A percentile compares a stretch with the other conserved stretches of the same genome.
These are phyloP conservation scores for Fusarium sarcochroum DNA, from an alignment of 2,329 filamentous ascomycete species.

Conservation along the genomic window DNA sequence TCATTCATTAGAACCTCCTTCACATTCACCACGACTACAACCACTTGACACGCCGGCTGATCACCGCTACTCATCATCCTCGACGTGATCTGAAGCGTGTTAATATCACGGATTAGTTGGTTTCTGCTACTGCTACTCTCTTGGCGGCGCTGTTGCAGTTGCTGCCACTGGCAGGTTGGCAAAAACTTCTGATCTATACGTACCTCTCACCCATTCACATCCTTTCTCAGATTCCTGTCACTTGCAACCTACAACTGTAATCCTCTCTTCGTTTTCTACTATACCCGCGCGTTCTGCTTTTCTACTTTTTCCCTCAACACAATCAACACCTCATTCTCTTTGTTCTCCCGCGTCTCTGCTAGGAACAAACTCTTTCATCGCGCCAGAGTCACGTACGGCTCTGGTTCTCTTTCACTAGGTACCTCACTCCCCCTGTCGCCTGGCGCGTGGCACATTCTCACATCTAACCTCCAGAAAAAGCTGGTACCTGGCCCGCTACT, in stretches of 20 bases:
- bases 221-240: constrained; percentile 38
- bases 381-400: constrained; percentile 37
- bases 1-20: constrained; percentile 45
- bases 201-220: constrained; percentile 40
- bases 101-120: constrained; percentile 6
- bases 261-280: constrained; percentile 18
- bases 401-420: constrained; percentile 29
- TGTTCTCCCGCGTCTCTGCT: constrained; percentile 20
- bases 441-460: constrained; percentile 45
- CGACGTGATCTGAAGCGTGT: constrained; percentile 15
- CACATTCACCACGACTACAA: constrained; percentile 35
- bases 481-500: constrained; percentile 40
- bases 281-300: constrained; percentile 4
- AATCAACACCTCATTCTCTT: constrained; percentile 3
- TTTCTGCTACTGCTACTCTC: constrained; percentile 32
- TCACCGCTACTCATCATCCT: constrained; percentile 29
- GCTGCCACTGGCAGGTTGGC: constrained; percentile 40
- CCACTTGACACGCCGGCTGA: constrained; percentile 26
- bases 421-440: constrained; percentile 36
- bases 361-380: constrained; percentile 32
- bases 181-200: constrained; percentile 51
- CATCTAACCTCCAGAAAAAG: constrained; percentile 41
- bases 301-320: neutral
- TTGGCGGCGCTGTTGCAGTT: constrained; percentile 38
- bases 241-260: constrained; percentile 39